Evolutionary conservation across 2,329 filamentous ascomycete genomes (phyloP).

Genomic region (Talaromyces amestolkiae): DNA sequence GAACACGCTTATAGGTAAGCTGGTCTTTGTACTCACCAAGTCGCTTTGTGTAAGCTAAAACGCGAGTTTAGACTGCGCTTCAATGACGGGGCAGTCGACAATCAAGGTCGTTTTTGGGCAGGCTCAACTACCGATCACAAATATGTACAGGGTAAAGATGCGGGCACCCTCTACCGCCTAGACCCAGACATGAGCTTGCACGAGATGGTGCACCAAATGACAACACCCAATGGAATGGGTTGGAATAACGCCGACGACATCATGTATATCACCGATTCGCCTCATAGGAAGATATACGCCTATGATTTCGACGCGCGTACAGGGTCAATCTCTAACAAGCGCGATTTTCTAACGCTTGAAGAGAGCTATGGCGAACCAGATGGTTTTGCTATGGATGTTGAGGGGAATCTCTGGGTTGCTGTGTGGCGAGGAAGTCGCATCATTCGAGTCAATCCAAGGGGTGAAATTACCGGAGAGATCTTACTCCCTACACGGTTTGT

Average conservation of each 20-base stretch:
- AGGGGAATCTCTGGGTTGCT: conserved; percentile 86
- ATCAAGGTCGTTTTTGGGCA: conserved; percentile 77
- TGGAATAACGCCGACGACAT: conserved; percentile 72
- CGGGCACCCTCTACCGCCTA: conserved; percentile 73
- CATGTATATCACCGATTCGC: conserved; percentile 82
- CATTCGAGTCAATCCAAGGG: conserved; percentile 67
- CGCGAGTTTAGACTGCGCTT: conserved; percentile 50
- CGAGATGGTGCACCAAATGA: conserved; percentile 62
- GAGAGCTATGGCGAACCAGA: conserved; percentile 65
- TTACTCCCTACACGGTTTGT: conserved; percentile 73
- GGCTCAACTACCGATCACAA: conserved; percentile 83
- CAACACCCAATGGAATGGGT: conserved; percentile 80
- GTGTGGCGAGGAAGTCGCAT: conserved; percentile 77
- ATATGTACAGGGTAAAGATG: conserved; percentile 50
- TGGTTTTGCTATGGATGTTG: conserved; percentile 77
- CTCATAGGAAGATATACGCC: conserved; percentile 65
- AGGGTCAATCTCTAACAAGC: conserved; percentile 65
- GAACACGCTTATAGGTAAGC: conserved; percentile 48
- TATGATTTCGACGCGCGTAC: conserved; percentile 69
- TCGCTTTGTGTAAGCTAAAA: neutral
- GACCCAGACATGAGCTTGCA: conserved; percentile 60
- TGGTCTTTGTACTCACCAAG: conserved; percentile 16
- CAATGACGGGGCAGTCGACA: conserved; percentile 83
- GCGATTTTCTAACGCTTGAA: conserved; percentile 69
- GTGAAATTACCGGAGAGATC: conserved; percentile 71